Evolutionary conservation across 306 rosid genomes (phyloP).

Genomic region (Prunus kanzakura): DNA sequence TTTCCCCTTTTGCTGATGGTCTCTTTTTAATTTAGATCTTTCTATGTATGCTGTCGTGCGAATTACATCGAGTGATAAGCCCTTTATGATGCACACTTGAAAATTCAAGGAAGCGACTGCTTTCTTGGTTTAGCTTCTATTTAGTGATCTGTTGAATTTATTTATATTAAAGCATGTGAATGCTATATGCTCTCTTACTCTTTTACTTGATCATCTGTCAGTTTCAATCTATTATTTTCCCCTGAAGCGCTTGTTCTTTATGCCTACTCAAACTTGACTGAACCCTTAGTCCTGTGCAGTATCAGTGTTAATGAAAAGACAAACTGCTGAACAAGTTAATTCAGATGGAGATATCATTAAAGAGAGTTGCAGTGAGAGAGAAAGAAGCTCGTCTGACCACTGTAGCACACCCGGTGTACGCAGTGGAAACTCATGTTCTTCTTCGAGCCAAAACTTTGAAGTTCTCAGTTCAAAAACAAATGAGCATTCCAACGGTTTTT

Average conservation of each 20-base stretch:
- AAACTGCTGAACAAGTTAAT: conserved; percentile 38
- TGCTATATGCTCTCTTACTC: background rate
- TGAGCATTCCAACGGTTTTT: conserved; percentile 15
- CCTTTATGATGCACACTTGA: background rate
- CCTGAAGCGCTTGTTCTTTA: conserved; percentile 4
- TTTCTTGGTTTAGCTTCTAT: background rate
- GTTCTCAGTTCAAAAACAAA: conserved; percentile 29
- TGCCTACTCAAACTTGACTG: conserved; percentile 7
- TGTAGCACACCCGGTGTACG: conserved; percentile 21
- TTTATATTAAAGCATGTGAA: background rate
- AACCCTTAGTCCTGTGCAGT: conserved; percentile 47
- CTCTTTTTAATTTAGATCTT: background rate
- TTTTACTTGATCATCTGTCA: background rate
- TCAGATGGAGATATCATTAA: conserved; percentile 12
- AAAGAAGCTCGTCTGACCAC: conserved; percentile 29
- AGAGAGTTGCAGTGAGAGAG: conserved; percentile 30
- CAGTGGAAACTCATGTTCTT: conserved; percentile 26
- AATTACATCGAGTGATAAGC: background rate
- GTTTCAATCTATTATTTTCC: background rate
- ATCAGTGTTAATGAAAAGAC: conserved; percentile 66
- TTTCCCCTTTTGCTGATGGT: conserved; percentile 17
- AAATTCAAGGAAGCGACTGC: conserved; percentile 2
- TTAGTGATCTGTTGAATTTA: background rate
- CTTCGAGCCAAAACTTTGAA: conserved; percentile 38
- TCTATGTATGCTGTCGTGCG: background rate